Evolutionary conservation across 768 basidiomycete genomes (phyloP).

Genomic region (Crucibulum laeve): DNA sequence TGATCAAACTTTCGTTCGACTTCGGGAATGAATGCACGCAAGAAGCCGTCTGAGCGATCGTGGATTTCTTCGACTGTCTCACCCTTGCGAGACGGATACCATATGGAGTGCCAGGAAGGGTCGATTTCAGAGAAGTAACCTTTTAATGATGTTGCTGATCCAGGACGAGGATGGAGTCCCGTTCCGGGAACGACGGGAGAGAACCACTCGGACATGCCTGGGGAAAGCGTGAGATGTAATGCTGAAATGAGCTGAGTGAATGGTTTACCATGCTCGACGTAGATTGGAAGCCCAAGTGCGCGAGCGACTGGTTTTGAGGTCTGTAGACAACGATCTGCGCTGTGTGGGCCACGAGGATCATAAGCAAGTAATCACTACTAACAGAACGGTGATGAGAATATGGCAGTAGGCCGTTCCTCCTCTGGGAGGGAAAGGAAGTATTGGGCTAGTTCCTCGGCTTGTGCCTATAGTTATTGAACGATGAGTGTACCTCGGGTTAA

Average conservation of each 20-base stretch:
- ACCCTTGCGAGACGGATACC: constrained; percentile 68
- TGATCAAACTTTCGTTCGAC: constrained; percentile 41
- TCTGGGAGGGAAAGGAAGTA: constrained; percentile 63
- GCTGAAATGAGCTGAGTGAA: background rate
- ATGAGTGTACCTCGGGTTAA: background rate
- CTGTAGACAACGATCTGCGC: constrained; percentile 38
- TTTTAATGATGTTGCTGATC: constrained; percentile 46
- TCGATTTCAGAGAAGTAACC: constrained; percentile 60
- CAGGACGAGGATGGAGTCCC: constrained; percentile 75
- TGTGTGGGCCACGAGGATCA: background rate
- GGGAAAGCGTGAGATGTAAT: background rate
- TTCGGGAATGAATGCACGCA: constrained; percentile 45
- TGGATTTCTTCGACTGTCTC: constrained; percentile 65
- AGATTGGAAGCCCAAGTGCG: constrained; percentile 63
- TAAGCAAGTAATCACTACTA: constrained; percentile 12
- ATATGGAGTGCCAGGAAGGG: constrained; percentile 58
- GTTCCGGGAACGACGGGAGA: constrained; percentile 63
- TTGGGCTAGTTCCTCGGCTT: constrained; percentile 68
- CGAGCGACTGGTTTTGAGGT: constrained; percentile 64
- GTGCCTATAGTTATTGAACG: constrained; percentile 36
- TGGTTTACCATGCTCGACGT: constrained; percentile 68
- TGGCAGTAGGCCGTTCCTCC: constrained; percentile 66
- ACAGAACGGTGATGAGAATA: constrained; percentile 88
- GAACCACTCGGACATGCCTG: constrained; percentile 78
- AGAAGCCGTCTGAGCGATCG: constrained; percentile 48